A percentile compares a stretch with the other conserved stretches of the same genome.
Evolutionary conservation across 257 asterid species (phyloP).

Genomic region (Solanum neorickii): DNA sequence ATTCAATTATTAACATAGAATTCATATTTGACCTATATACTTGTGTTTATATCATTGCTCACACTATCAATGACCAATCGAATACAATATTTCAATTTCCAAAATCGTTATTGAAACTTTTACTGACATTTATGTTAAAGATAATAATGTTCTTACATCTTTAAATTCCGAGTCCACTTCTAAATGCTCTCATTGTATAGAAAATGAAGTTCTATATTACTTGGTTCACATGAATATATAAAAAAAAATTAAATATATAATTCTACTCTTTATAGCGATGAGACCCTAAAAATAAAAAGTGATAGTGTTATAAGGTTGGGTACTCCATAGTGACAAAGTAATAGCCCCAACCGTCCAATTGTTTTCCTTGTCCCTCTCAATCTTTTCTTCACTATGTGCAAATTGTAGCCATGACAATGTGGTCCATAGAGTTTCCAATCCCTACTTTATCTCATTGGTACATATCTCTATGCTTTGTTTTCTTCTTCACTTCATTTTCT

Average conservation of each 20-base stretch:
- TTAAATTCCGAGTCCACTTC: neutral
- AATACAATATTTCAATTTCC: neutral
- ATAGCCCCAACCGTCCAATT: neutral
- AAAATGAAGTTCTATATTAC: neutral
- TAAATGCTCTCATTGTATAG: neutral
- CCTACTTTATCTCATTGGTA: neutral
- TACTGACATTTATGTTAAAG: neutral
- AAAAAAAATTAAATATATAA: neutral
- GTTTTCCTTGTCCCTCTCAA: neutral
- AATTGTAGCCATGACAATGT: neutral
- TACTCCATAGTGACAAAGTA: neutral
- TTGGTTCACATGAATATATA: neutral
- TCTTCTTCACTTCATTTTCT: neutral
- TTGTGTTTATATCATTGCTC: neutral
- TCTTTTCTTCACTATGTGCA: neutral
- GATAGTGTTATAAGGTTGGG: neutral
- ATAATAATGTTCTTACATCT: neutral
- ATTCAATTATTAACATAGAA: neutral
- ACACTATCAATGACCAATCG: neutral
- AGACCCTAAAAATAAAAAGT: neutral
- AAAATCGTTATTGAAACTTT: neutral
- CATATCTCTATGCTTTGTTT: neutral
- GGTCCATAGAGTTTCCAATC: neutral
- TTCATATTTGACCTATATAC: neutral
- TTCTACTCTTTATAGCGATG: neutral